Percentiles rank a stretch among this genome's conserved stretches.
Conservation (phyloP, 352 stramenopile species). For the Phytophthora tentaculata region DNA sequence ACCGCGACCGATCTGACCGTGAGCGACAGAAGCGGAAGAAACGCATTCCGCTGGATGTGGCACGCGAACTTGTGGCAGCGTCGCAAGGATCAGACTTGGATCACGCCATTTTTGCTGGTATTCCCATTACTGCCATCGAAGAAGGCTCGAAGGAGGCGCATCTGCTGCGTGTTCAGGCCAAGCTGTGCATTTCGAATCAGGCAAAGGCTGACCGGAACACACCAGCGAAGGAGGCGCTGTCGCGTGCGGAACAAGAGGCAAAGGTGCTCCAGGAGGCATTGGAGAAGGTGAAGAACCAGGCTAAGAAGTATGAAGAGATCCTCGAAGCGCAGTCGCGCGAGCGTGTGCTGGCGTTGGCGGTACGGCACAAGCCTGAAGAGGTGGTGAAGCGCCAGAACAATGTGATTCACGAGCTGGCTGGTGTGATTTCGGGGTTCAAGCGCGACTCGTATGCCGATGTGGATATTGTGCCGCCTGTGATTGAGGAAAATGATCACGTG, state of each 20-base stretch:
- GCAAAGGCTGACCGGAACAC: slow-evolving; percentile 37
- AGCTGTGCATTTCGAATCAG: slow-evolving; percentile 78
- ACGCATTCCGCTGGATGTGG: slow-evolving; percentile 82
- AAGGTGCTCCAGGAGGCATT: slow-evolving; percentile 81
- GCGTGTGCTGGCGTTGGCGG: slow-evolving; percentile 72
- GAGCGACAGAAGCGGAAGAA: slow-evolving; percentile 77
- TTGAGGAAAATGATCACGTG: slow-evolving; percentile 72
- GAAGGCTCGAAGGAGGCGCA: slow-evolving; percentile 83
- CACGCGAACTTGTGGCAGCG: slow-evolving; percentile 78
- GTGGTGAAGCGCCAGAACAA: slow-evolving; percentile 85
- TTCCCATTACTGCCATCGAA: slow-evolving; percentile 75
- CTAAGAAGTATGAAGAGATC: slow-evolving; percentile 87
- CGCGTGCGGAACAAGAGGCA: slow-evolving; percentile 74
- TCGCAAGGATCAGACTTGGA: slow-evolving; percentile 78
- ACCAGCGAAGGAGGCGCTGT: slow-evolving; percentile 70
- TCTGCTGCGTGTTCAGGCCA: slow-evolving; percentile 80
- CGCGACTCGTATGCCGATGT: slow-evolving; percentile 79
- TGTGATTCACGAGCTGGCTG: slow-evolving; percentile 76
- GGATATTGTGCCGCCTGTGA: slow-evolving; percentile 61
- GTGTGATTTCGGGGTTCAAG: slow-evolving; percentile 76
- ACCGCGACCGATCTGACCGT: slow-evolving; percentile 29
- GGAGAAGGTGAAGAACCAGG: slow-evolving; percentile 84
- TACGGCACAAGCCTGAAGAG: slow-evolving; percentile 74
- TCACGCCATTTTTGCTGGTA: slow-evolving; percentile 71
- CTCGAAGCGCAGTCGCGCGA: slow-evolving; percentile 76